Base-by-base conservation (phyloP, 2,329 filamentous ascomycete genomes). In the Talaromyces sp. region DNA sequence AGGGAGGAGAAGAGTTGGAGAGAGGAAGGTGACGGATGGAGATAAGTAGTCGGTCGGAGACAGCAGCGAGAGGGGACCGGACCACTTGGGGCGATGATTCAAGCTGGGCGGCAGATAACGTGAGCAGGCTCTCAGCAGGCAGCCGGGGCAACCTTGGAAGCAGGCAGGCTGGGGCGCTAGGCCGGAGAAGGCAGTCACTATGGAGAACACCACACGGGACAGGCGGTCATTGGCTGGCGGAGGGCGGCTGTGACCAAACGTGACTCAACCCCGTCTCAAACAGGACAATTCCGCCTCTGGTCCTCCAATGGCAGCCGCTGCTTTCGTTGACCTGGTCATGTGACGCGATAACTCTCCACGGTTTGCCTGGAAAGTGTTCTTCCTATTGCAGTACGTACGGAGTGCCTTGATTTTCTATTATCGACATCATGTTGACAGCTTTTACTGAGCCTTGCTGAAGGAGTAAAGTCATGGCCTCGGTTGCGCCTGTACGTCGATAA, bases 21-120 rank as follows among this genome's bases (percentile, higher is more conserved):
- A 70, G 64, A 70, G 71, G 71, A 70, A 69, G 70, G 71, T 35
- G 50, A 70, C 67, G 68, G 68, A 69, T 70, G 69, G 70, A 70
- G 52, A 56, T 56, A 56, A 56, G 52, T 56, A 56, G 31, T 37
- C 24, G 27, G 24, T 47, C 45, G 45, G 45, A 41, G 39, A 41
- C 19, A 31, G 27, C 6, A 31, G 27, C 27, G 22, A 31, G 47
- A 50, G 49, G 27, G 49, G 49, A 54, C 27, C 5, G 27, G 27
- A 31, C 31, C 47, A 50, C 47, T 50, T 56, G 50, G 50, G 33
- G 47, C 45, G 60, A 62, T 70, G 69, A 66, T 70, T 70, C 69
- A 73, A 72, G 69, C 63, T 60, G 65, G 62, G 58, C 31, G 41
- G 43, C 62, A 56, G 65, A 63, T 63, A 64, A 60, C 61, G 52